phyloP scores from a whole-genome alignment of 1,139 yeast genomes.

The Suhomyces maxii region DNA sequence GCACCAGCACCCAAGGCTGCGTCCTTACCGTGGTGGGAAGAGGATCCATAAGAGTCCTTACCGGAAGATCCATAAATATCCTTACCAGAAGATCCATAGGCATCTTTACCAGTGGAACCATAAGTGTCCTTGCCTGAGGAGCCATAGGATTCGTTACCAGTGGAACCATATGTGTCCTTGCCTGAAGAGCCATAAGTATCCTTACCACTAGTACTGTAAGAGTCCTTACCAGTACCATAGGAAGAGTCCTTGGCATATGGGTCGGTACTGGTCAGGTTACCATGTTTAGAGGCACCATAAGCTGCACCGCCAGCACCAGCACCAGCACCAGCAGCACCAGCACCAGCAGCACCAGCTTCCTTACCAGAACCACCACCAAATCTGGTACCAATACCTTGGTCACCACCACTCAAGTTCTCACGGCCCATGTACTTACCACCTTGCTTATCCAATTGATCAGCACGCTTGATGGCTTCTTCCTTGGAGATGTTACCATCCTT shows the following conservation, averaged over 20 bases:
- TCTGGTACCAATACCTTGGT: slow-evolving; percentile 31
- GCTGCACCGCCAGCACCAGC: slow-evolving; percentile 3
- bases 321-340: slow-evolving; percentile 3
- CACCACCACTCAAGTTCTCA: slow-evolving; percentile 32
- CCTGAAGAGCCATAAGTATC: slow-evolving; percentile 3
- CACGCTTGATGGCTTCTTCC: slow-evolving; percentile 29
- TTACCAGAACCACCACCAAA: slow-evolving; percentile 16
- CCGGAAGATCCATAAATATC: slow-evolving; percentile 12
- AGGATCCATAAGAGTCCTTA: slow-evolving; percentile 2
- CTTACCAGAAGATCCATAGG: slow-evolving; percentile 12
- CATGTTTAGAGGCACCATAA: slow-evolving; percentile 6
- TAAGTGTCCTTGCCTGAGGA: slow-evolving; percentile 13
- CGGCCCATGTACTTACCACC: slow-evolving; percentile 31
- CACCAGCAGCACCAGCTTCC: slow-evolving; percentile 7
- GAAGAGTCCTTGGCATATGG: slow-evolving; percentile 7
- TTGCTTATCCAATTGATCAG: slow-evolving; percentile 28
- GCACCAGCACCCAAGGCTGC: slow-evolving; percentile 9
- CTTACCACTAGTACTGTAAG: slow-evolving; percentile 2
- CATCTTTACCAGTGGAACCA: slow-evolving; percentile 12
- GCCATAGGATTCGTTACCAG: slow-evolving; percentile 14
- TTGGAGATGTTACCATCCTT: slow-evolving; percentile 32
- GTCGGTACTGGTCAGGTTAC: slow-evolving; percentile 7
- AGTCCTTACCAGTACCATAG: slow-evolving; percentile 10
- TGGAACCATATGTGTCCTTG: slow-evolving; percentile 12
- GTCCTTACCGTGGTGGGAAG: slow-evolving; percentile 5